Base-by-base conservation (phyloP, 345 rosid genomes). In the Eucalyptus victrix region DNA sequence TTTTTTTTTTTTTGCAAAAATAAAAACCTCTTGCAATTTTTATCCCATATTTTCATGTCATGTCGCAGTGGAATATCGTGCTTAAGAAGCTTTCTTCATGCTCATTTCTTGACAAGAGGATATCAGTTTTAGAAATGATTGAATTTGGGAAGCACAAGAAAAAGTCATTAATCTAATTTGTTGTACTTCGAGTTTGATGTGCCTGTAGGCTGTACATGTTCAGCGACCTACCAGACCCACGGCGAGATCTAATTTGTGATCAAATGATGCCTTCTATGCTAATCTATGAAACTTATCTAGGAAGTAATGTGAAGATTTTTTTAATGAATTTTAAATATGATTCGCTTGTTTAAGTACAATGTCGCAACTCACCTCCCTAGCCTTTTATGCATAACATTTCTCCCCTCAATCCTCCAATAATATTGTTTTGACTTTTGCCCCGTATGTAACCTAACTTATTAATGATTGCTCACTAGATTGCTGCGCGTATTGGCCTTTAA, bases 81-180 rank as follows among this genome's bases (percentile, higher is more conserved):
- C 14, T 0, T 2, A 0, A 37, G 9, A 76, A 21, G 28, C 16
- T 37, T 37, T 6, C 3, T 12, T 21, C 5, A 12, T 37, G 47
- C 28, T 8, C 13, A 12, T 76, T 65, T 76, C 28, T 21, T 40
- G 4, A 34, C 0, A 0, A 40, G 8, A 19, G 3, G 4, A 76
- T 3, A 21, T 76, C 8, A 21, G 0, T 76, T 5, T 65, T n/a
- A 14, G 2, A 34, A 34, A 69, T 9, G 13, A 69, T 69, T 18
- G 26, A 0, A 34, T 65, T 0, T 5, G 1, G 2, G 3, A 3
- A 18, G 3, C 0, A 6, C 8, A 0, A 69, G 7, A 34, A 69
- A 37, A 9, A 32, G 21, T 9, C 3, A 12, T 0, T 34, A 1
- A 19, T 12, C 44, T 9, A 69, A 69, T 69, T 34, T 18, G 24